Evolutionary conservation across 2,329 filamentous ascomycete species (phyloP).

Genomic region (Calonectria pteridis): DNA sequence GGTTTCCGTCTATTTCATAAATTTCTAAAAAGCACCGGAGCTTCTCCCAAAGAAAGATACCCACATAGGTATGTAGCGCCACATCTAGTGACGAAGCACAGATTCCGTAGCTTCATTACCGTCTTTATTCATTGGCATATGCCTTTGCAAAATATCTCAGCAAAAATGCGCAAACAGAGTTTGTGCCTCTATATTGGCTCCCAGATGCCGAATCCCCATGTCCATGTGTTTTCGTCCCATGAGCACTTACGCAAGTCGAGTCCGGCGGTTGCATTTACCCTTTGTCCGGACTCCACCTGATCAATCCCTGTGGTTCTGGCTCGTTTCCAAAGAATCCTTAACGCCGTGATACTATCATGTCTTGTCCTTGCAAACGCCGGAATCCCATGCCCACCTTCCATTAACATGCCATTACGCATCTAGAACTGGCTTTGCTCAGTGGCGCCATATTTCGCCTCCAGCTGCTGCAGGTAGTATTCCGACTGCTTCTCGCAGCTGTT

Average conservation of each 20-base stretch:
- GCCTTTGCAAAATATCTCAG: neutral
- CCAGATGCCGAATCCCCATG: neutral
- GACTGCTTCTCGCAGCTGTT: constrained; percentile 81
- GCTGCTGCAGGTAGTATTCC: constrained; percentile 61
- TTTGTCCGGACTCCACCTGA: neutral
- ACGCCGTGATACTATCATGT: constrained; percentile 10
- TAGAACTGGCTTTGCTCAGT: constrained; percentile 5
- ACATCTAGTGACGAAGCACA: neutral
- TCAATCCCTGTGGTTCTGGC: neutral
- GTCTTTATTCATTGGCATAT: neutral
- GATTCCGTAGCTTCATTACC: neutral
- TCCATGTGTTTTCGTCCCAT: neutral
- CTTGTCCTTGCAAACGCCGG: constrained; percentile 18
- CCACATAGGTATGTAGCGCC: neutral
- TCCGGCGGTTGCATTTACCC: neutral
- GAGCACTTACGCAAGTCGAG: constrained; percentile 1
- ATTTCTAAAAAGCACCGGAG: neutral
- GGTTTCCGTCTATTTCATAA: neutral
- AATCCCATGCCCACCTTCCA: constrained; percentile 12
- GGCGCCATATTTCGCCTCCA: constrained; percentile 56
- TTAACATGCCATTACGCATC: neutral
- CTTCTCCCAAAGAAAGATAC: neutral
- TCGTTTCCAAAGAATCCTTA: neutral
- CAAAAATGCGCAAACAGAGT: neutral
- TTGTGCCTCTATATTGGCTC: neutral